Conservation (phyloP, 495 filamentous ascomycete genomes). For the Xylaria nigripes region DNA sequence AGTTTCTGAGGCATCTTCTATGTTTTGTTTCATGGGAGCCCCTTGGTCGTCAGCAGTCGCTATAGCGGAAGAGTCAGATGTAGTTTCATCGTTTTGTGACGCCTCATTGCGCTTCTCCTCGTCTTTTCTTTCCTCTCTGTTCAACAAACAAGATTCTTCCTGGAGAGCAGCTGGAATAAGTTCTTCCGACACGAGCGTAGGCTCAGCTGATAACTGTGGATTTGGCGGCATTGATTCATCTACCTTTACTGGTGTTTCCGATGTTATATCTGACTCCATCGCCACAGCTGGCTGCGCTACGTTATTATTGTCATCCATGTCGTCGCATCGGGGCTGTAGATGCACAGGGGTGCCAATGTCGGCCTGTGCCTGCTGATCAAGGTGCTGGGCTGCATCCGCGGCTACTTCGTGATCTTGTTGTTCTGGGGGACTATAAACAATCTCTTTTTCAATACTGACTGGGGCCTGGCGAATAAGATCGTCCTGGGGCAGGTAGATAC, state of each 20-base stretch:
- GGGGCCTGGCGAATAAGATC: neutral
- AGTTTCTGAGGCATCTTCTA: neutral
- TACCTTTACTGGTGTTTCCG: neutral
- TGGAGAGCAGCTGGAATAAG: neutral
- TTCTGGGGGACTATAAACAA: neutral
- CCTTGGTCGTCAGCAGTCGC: neutral
- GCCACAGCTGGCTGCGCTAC: neutral
- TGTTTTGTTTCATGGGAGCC: neutral
- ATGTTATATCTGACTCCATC: neutral
- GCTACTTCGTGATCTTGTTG: neutral
- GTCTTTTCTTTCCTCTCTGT: slow-evolving; percentile 26
- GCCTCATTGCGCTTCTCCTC: slow-evolving; percentile 28
- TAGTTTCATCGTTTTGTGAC: slow-evolving; percentile 8
- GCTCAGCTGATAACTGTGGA: slow-evolving; percentile 1
- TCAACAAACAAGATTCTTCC: slow-evolving; percentile 4
- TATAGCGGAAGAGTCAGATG: slow-evolving; percentile 4
- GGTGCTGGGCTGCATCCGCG: neutral
- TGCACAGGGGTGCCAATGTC: neutral
- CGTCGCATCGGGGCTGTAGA: neutral
- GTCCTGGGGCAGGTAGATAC: neutral
- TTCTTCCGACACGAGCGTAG: slow-evolving; percentile 1
- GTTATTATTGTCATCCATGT: neutral
- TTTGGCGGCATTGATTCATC: neutral
- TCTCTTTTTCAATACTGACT: neutral
- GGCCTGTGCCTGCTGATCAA: neutral